phyloP scores from a whole-genome alignment of 2,329 filamentous ascomycete species.

The Aureobasidium sp. region DNA sequence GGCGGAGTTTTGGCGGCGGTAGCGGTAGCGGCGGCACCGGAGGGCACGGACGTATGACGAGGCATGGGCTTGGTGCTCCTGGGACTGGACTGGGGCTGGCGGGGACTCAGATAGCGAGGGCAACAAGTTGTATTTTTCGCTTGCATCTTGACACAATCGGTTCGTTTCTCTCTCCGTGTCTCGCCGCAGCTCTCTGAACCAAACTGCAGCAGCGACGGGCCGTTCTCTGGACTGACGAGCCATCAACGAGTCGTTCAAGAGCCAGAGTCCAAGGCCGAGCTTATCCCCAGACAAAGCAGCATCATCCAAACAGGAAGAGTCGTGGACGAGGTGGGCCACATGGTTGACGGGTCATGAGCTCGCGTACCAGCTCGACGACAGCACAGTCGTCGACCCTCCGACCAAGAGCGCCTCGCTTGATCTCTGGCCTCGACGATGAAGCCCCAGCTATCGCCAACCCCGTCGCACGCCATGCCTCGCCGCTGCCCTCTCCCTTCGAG shows the following conservation, averaged over 20 bases:
- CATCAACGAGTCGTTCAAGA: background rate
- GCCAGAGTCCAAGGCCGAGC: background rate
- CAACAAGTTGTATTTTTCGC: background rate
- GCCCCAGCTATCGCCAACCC: conserved; percentile 31
- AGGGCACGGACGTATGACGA: conserved; percentile 11
- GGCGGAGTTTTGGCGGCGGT: no score
- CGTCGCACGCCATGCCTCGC: conserved; percentile 30
- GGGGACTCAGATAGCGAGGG: background rate
- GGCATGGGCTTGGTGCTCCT: background rate
- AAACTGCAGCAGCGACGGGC: background rate
- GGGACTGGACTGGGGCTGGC: background rate
- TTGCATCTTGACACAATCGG: background rate
- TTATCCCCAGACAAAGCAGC: background rate
- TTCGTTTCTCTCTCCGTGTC: background rate
- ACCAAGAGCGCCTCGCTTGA: conserved; percentile 41
- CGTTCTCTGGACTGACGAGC: no score
- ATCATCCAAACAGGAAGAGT: background rate
- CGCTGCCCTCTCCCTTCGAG: conserved; percentile 32
- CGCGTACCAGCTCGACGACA: conserved; percentile 34
- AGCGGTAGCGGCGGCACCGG: background rate
- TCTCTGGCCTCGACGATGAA: conserved; percentile 42
- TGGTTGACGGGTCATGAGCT: conserved; percentile 7
- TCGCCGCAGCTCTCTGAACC: background rate
- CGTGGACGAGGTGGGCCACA: conserved; percentile 22
- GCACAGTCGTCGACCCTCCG: conserved; percentile 35